These are phyloP conservation scores for Fusarium kyushuense DNA, from an alignment of 2,329 filamentous ascomycete genomes.

Conservation along the genomic window DNA sequence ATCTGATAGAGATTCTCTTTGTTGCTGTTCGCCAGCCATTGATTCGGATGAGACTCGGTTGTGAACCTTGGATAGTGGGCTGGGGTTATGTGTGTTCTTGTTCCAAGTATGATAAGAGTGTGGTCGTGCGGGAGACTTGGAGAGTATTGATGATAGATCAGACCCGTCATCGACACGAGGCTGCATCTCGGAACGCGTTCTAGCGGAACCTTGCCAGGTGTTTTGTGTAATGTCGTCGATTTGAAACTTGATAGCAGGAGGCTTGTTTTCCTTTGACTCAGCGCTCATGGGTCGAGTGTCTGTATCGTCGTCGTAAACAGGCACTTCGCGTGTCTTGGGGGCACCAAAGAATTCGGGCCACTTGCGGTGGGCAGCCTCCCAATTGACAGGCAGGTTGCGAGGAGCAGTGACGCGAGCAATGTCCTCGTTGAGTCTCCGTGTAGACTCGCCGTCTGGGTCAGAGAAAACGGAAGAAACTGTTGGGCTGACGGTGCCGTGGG, in stretches of 20 bases:
- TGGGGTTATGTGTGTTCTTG: slow-evolving; percentile 52
- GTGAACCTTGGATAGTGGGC: slow-evolving; percentile 55
- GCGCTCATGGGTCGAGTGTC: slow-evolving; percentile 54
- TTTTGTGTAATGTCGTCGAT: slow-evolving; percentile 60
- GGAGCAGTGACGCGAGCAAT: slow-evolving; percentile 59
- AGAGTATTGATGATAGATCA: slow-evolving; percentile 60
- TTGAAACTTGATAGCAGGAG: slow-evolving; percentile 54
- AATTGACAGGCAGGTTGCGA: slow-evolving; percentile 57
- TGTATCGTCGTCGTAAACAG: slow-evolving; percentile 50
- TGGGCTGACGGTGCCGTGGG: slow-evolving; percentile 67
- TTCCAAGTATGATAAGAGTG: slow-evolving; percentile 44
- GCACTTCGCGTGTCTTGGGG: slow-evolving; percentile 51
- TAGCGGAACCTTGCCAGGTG: slow-evolving; percentile 55
- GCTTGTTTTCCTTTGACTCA: slow-evolving; percentile 61
- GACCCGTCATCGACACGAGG: slow-evolving; percentile 66
- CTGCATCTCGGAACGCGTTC: slow-evolving; percentile 64
- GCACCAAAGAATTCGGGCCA: slow-evolving; percentile 65
- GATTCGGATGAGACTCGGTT: slow-evolving; percentile 49
- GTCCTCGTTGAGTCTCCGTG: slow-evolving; percentile 63
- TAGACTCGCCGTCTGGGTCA: slow-evolving; percentile 66
- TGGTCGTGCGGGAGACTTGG: slow-evolving; percentile 54
- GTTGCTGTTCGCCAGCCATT: slow-evolving; percentile 41
- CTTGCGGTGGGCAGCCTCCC: slow-evolving; percentile 61
- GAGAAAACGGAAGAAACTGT: slow-evolving; percentile 66
- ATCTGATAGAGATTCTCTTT: slow-evolving; percentile 51